Evolutionary conservation across 2,329 filamentous ascomycete species (phyloP).

Genomic region (Ophidiomyces ophidiicola): DNA sequence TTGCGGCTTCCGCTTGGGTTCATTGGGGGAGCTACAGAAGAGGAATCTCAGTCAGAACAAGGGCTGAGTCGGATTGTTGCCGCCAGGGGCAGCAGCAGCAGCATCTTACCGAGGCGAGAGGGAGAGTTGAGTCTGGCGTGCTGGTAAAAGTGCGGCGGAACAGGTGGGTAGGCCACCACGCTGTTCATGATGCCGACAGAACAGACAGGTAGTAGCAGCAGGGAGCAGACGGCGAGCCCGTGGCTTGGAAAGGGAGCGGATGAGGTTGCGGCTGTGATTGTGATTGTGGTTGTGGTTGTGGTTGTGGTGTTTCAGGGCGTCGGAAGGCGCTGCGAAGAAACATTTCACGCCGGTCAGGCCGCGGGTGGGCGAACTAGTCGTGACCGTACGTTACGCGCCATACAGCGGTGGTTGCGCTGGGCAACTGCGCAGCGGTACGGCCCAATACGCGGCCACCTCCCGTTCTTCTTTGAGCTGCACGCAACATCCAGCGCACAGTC

Average conservation of each 20-base stretch:
- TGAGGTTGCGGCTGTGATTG: slow-evolving; percentile 6
- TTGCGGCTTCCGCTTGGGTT: slow-evolving; percentile 47
- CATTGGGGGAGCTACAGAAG: slow-evolving; percentile 26
- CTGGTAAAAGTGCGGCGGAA: slow-evolving; percentile 52
- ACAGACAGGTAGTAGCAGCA: slow-evolving; percentile 18
- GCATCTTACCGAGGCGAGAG: slow-evolving; percentile 44
- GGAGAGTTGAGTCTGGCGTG: slow-evolving; percentile 46
- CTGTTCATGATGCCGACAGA: slow-evolving; percentile 45
- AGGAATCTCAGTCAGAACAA: slow-evolving; percentile 11
- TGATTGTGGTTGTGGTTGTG: slow-evolving; percentile 3
- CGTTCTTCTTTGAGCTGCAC: not conserved
- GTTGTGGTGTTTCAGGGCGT: slow-evolving; percentile 13
- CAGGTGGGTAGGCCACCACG: slow-evolving; percentile 45
- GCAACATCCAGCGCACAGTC: too few relatives aligned
- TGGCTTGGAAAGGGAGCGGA: too few relatives aligned
- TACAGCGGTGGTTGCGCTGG: slow-evolving; percentile 2
- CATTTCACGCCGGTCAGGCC: slow-evolving; percentile 7
- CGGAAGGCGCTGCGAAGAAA: slow-evolving; percentile 18
- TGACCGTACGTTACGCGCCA: slow-evolving; percentile 8
- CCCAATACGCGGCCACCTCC: not conserved
- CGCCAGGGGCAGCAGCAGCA: slow-evolving; percentile 12
- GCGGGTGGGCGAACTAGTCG: slow-evolving; percentile 4
- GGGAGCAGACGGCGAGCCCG: too few relatives aligned
- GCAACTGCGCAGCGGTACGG: slow-evolving; percentile 11
- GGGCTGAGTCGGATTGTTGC: not conserved